Percentiles rank a stretch among this genome's conserved stretches.
Evolutionary conservation across 1,139 yeast genomes (phyloP).

Genomic region (Pichia sp.): DNA sequence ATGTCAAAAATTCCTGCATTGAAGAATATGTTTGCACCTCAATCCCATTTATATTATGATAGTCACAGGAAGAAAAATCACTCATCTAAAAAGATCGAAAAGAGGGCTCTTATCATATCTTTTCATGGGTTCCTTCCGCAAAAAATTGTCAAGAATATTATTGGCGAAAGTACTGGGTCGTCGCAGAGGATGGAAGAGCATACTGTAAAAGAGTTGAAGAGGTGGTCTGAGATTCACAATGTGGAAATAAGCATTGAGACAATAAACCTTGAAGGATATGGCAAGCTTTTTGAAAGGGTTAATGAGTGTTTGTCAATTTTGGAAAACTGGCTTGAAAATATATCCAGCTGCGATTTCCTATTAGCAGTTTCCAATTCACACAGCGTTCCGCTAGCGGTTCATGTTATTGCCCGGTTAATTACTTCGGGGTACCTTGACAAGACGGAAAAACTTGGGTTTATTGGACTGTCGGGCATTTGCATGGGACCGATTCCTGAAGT

Average conservation of each 20-base stretch:
- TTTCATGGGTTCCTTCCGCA: conserved; percentile 53
- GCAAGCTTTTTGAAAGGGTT: conserved; percentile 42
- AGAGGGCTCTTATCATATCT: conserved; percentile 42
- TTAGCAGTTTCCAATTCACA: conserved; percentile 44
- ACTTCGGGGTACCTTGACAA: conserved; percentile 23
- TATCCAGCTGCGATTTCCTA: conserved; percentile 41
- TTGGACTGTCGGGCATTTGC: conserved; percentile 45
- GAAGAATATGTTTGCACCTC: conserved; percentile 20
- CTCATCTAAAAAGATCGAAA: conserved; percentile 17
- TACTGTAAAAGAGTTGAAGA: conserved; percentile 37
- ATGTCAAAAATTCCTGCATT: conserved; percentile 28
- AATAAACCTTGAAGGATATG: conserved; percentile 52
- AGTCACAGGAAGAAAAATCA: conserved; percentile 23
- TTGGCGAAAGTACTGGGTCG: conserved; percentile 47
- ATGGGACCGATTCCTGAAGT: conserved; percentile 44
- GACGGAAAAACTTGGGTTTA: conserved; percentile 36
- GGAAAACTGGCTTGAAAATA: conserved; percentile 41
- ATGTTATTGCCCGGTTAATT: conserved; percentile 38
- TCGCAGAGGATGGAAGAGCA: conserved; percentile 36
- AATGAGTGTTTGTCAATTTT: conserved; percentile 37
- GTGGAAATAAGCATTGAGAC: conserved; percentile 37
- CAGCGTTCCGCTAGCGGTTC: conserved; percentile 44
- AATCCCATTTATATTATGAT: conserved; percentile 32
- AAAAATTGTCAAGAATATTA: conserved; percentile 43
- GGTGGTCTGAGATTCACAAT: conserved; percentile 39